These are phyloP conservation scores for Kazachstania viticola DNA, from an alignment of 805 yeast species.

Conservation along the genomic window DNA sequence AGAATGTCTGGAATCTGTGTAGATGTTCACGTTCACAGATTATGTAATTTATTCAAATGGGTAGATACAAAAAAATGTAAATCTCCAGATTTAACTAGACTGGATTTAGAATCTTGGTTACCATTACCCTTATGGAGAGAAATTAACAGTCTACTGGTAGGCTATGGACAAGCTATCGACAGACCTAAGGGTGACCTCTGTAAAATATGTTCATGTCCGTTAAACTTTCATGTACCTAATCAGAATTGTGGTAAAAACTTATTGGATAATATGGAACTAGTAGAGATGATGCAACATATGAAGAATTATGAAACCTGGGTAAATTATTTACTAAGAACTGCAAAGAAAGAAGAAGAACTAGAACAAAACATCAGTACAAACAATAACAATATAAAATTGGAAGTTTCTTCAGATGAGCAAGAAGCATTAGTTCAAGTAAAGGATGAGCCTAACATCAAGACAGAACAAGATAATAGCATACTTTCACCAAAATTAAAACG, in stretches of 20 bases:
- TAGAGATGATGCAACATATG: conserved; percentile 5
- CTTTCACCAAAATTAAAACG: too few relatives aligned
- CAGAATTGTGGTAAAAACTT: conserved; percentile 2
- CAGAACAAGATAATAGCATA: too few relatives aligned
- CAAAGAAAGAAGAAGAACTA: too few relatives aligned
- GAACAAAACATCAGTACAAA: too few relatives aligned
- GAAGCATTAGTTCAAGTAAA: too few relatives aligned
- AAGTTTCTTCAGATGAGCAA: too few relatives aligned
- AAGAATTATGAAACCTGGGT: conserved; percentile 8
- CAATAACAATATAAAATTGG: too few relatives aligned
- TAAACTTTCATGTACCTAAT: too few relatives aligned
- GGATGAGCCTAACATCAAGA: too few relatives aligned
- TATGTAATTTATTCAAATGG: conserved; percentile 78
- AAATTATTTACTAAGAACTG: conserved; percentile 3
- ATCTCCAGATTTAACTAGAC: conserved; percentile 69
- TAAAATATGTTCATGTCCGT: neutral
- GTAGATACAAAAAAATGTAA: conserved; percentile 33
- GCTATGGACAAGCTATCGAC: conserved; percentile 88
- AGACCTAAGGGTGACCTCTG: conserved; percentile 50
- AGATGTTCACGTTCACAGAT: conserved; percentile 79
- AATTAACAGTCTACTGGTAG: conserved; percentile 77
- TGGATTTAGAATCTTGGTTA: conserved; percentile 60
- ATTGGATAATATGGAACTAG: conserved; percentile 1
- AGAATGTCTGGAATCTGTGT: conserved; percentile 80
- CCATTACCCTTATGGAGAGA: conserved; percentile 70